phyloP scores from a whole-genome alignment of 2,329 filamentous ascomycete species.

The Alternaria novae-zelandiae region DNA sequence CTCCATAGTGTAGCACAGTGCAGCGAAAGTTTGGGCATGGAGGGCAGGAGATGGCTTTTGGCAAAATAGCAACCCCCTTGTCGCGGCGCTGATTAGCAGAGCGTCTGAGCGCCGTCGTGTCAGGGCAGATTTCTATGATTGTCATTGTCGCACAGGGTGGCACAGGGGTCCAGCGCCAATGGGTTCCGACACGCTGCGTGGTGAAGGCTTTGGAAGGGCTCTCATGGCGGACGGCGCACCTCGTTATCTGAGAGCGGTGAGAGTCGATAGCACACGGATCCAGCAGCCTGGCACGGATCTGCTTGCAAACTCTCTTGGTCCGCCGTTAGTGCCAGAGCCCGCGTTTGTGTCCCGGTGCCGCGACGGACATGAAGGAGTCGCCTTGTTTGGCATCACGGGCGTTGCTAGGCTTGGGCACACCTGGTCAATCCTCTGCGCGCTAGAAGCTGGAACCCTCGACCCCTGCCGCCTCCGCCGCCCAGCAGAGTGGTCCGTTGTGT shows the following conservation, averaged over 20 bases:
- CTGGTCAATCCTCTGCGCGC: constrained; percentile 28
- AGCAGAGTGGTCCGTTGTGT: constrained; percentile 31
- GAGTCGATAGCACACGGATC: constrained; percentile 21
- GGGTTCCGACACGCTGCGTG: constrained; percentile 14
- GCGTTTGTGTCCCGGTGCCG: constrained; percentile 42
- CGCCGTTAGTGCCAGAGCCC: constrained; percentile 37
- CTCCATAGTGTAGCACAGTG: constrained; percentile 11
- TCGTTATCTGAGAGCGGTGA: constrained; percentile 29
- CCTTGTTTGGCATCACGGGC: constrained; percentile 22
- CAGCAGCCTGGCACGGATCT: constrained; percentile 38
- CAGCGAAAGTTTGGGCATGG: background rate
- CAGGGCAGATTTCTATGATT: constrained; percentile 20
- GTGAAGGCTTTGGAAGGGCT: constrained; percentile 14
- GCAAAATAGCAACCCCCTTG: constrained; percentile 25
- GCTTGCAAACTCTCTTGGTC: constrained; percentile 32
- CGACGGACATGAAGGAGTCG: constrained; percentile 30
- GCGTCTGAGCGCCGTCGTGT: constrained; percentile 23
- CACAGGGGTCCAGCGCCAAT: constrained; percentile 26
- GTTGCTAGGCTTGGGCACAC: constrained; percentile 16
- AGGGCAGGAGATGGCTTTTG: constrained; percentile 6
- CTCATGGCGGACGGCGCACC: constrained; percentile 8
- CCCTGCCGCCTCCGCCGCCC: constrained; percentile 38
- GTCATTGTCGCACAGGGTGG: constrained; percentile 27
- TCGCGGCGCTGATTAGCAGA: constrained; percentile 11
- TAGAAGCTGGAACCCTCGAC: constrained; percentile 18